These are phyloP conservation scores for Physcomitrium patens DNA, from an alignment of 225 moss, liverwort and hornwort species.

Conservation along the genomic window DNA sequence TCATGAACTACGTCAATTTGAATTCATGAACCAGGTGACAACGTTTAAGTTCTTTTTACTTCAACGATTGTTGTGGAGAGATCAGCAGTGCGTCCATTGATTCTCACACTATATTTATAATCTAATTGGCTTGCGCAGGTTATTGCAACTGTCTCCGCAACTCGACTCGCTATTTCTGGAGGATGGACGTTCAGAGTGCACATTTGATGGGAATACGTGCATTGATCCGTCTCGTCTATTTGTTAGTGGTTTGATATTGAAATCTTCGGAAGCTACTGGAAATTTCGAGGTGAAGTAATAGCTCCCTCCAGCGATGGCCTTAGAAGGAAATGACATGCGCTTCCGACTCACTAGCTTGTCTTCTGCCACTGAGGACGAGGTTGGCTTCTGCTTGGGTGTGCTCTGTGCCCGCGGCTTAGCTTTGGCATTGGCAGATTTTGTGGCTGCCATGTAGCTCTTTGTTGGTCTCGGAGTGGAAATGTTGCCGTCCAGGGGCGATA, in stretches of 20 bases:
- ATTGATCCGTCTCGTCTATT: constrained; percentile 16
- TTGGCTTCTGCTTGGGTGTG: constrained; percentile 75
- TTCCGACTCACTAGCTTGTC: constrained; percentile 50
- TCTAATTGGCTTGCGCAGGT: constrained; percentile 36
- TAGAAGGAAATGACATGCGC: constrained; percentile 53
- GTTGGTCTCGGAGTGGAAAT: neutral
- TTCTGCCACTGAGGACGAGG: constrained; percentile 23
- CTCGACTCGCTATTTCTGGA: constrained; percentile 39
- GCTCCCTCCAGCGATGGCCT: neutral
- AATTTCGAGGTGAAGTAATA: constrained; percentile 18
- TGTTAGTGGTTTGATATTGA: constrained; percentile 8
- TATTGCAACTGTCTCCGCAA: constrained; percentile 8
- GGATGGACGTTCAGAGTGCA: constrained; percentile 34
- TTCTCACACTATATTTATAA: constrained; percentile 1
- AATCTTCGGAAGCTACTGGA: neutral
- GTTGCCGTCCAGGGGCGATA: constrained; percentile 39
- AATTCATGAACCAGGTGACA: too few species aligned
- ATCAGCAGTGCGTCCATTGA: too few species aligned
- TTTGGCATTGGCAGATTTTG: constrained; percentile 65
- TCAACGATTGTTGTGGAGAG: too few species aligned
- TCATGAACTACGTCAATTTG: too few species aligned
- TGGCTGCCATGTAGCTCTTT: constrained; percentile 79
- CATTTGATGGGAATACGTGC: constrained; percentile 8
- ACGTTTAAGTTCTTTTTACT: too few species aligned
- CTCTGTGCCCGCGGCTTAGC: constrained; percentile 86